Evolutionary conservation across 331 rosid genomes (phyloP).

Genomic region (Ulmus americana): DNA sequence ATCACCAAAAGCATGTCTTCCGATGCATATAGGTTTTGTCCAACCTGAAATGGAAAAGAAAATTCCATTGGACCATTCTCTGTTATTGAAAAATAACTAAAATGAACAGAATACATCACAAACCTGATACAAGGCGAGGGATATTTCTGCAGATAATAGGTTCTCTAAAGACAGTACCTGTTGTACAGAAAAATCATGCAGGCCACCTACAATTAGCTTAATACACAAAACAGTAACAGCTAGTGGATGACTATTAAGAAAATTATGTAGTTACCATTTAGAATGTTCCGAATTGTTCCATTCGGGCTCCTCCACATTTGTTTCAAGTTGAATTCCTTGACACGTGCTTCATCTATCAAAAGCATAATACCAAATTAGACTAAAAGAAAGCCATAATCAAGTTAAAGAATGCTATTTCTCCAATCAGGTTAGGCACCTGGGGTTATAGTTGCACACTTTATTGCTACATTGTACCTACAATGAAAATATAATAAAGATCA

Average conservation of each 20-base stretch:
- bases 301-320: constrained; percentile 95
- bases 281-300: constrained; percentile 89
- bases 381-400: neutral
- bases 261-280: constrained; percentile 53
- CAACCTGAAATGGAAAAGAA: constrained; percentile 52
- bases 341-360: constrained; percentile 74
- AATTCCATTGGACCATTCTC: constrained; percentile 7
- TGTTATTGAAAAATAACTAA: constrained; percentile 5
- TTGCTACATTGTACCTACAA: constrained; percentile 85
- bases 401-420: neutral
- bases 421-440: constrained; percentile 51
- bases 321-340: constrained; percentile 80
- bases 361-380: constrained; percentile 12
- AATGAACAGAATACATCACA: constrained; percentile 18
- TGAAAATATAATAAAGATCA: constrained; percentile 11
- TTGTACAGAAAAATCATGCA: constrained; percentile 17
- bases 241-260: neutral
- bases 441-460: constrained; percentile 95
- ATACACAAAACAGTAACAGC: neutral
- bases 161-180: constrained; percentile 95
- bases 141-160: constrained; percentile 88
- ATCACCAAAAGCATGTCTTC: constrained; percentile 97
- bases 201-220: constrained; percentile 17
- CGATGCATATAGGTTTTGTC: constrained; percentile 86
- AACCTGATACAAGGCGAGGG: constrained; percentile 89